These are phyloP conservation scores for Kwoniella heveanensis DNA, from an alignment of 768 basidiomycete species.

Conservation along the genomic window DNA sequence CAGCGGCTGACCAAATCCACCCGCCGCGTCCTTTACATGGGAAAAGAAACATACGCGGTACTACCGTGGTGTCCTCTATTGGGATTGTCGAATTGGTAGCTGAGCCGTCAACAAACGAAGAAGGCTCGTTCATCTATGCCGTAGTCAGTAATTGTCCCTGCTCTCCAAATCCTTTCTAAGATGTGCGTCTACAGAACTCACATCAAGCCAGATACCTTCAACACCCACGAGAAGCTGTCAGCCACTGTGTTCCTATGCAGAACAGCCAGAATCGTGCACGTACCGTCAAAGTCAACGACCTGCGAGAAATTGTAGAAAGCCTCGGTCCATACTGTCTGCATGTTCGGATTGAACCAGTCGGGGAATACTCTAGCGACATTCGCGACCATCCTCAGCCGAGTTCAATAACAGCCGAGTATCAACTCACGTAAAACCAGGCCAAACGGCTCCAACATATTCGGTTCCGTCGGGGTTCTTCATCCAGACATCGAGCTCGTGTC, in stretches of 20 bases:
- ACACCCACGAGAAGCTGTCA: neutral
- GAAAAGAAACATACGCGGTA: constrained; percentile 13
- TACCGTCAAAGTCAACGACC: constrained; percentile 62
- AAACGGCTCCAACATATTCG: constrained; percentile 68
- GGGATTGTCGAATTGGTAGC: constrained; percentile 23
- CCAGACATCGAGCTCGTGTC: constrained; percentile 66
- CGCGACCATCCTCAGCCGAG: neutral
- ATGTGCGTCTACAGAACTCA: too few relatives aligned
- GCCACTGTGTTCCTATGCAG: neutral
- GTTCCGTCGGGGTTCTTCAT: constrained; percentile 75
- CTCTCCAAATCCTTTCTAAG: too few relatives aligned
- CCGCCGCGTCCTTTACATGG: too few relatives aligned
- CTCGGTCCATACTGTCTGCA: constrained; percentile 66
- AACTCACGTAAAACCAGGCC: constrained; percentile 34
- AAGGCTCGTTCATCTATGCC: constrained; percentile 67
- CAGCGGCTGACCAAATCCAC: too few relatives aligned
- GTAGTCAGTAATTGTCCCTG: neutral
- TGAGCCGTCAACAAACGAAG: constrained; percentile 66
- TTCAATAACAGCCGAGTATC: neutral
- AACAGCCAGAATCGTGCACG: neutral
- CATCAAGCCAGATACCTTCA: constrained; percentile 63
- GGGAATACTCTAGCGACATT: constrained; percentile 57
- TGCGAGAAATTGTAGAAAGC: constrained; percentile 58
- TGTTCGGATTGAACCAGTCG: constrained; percentile 56
- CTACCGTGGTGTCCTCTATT: constrained; percentile 16